Evolutionary conservation across 2,329 filamentous ascomycete genomes (phyloP), one percentile per base, ranked within the genome.

Genomic region (Aspergillus costaricaensis): DNA sequence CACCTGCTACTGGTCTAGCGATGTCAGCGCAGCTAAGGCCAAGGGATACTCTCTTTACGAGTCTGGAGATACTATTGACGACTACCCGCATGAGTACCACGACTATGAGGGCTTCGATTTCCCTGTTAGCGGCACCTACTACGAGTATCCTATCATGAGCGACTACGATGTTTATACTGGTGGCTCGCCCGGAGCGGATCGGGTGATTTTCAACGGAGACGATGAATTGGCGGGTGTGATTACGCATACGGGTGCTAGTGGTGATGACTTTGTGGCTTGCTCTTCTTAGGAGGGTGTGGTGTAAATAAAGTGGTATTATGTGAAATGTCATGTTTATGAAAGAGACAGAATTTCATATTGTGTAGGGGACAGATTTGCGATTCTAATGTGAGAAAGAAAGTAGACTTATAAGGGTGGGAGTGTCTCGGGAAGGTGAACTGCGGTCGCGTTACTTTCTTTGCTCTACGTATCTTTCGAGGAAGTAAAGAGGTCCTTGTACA

Each of bases 191-290:
- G 88, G 88, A 39, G 77, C 88, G 17, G 88, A 91, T 71, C 85
- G 88, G 53, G 85, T 90, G 56, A 75, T 89, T 32, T 86, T 91
- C 77, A 88, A 86, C 70, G 79, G 70, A 0, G 62, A 75, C 15
- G 84, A 87, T 67, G 61, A 82, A 59, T 81, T 85, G 48, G 88
- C 86, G 14, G 88, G 87, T 39, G 78, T 83, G 27, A 89, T 91
- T 63, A 91, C 89, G 0, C 89, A 91, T 70, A 89, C 86, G 21
- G 88, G 88, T 27, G 88, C 88, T 17, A 85, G 82, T 54, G 86
- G 86, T 6, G 87, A 90, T 72, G 80, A 83, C 75, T 91, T 91
- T 75, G 86, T 91, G 58, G 83, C 80, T n/a, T 91, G 88, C 62
- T 44, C 41, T 23, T 44, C 41, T 3, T 44, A 44, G 41, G 41